These are phyloP conservation scores for Flaveria bidentis DNA, from an alignment of 129 eudicot species.

Conservation along the genomic window DNA sequence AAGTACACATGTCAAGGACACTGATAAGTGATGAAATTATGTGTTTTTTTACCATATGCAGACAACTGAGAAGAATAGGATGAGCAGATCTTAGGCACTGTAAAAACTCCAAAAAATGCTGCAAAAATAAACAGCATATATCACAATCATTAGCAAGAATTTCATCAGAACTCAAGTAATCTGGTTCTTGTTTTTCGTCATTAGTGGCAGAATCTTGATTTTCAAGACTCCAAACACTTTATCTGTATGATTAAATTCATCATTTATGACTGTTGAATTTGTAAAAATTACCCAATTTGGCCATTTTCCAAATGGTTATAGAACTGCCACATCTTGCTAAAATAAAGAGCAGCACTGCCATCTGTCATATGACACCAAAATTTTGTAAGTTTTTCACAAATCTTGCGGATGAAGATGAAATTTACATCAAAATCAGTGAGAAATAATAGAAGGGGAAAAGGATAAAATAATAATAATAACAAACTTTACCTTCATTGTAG, in stretches of 20 bases:
- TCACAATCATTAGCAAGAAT: conserved; percentile 17
- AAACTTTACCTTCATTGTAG: conserved; percentile 78
- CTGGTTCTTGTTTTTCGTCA: conserved; percentile 9
- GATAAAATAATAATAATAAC: neutral
- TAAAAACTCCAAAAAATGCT: conserved; percentile 93
- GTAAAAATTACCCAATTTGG: conserved; percentile 70
- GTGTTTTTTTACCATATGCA: conserved; percentile 55
- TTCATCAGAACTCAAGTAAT: conserved; percentile 25
- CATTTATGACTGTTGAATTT: conserved; percentile 14
- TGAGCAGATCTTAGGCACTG: conserved; percentile 85
- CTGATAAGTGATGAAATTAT: conserved; percentile 20
- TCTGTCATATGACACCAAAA: conserved; percentile 46
- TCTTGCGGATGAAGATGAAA: conserved; percentile 31
- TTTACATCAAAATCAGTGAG: conserved; percentile 25
- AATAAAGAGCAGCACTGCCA: conserved; percentile 86
- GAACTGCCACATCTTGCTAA: conserved; percentile 96
- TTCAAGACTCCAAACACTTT: conserved; percentile 9
- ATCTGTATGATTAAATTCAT: conserved; percentile 15
- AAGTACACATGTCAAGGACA: conserved; percentile 31
- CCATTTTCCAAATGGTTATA: conserved; percentile 92
- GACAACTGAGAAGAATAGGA: conserved; percentile 76
- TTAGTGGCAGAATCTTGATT: conserved; percentile 23
- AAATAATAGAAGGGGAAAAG: neutral
- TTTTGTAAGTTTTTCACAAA: conserved; percentile 24
- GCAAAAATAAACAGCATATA: conserved; percentile 27